Percentiles rank a stretch among this genome's conserved stretches.
These are phyloP conservation scores for Pulicaria dysenterica DNA, from an alignment of 129 eudicot species.

Conservation along the genomic window DNA sequence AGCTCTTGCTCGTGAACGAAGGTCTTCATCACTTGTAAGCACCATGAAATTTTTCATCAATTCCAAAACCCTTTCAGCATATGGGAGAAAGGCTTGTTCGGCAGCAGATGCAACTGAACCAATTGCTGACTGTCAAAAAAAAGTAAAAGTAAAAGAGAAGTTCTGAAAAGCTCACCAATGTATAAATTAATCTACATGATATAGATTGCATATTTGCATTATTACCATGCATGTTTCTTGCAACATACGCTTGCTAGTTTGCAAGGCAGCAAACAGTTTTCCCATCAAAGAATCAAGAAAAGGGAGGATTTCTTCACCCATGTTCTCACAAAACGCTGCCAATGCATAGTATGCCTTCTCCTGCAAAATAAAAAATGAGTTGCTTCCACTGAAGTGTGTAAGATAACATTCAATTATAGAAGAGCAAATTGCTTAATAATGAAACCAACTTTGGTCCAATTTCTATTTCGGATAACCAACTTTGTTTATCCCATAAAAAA, in stretches of 20 bases:
- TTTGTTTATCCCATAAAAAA: neutral
- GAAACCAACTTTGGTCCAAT: neutral
- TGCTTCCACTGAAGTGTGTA: neutral
- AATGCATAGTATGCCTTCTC: conserved; percentile 95
- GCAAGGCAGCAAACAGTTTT: conserved; percentile 72
- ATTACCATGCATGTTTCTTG: conserved; percentile 99
- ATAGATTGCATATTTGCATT: neutral
- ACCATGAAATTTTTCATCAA: conserved; percentile 92
- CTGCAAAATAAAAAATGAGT: conserved; percentile 40
- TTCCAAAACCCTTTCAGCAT: conserved; percentile 93
- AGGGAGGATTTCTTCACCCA: conserved; percentile 97
- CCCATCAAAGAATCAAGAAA: conserved; percentile 92
- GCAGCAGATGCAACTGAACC: conserved; percentile 99
- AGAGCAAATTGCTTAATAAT: neutral
- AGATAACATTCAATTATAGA: neutral
- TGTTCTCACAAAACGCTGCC: conserved; percentile 97
- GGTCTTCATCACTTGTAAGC: conserved; percentile 90
- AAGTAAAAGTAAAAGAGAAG: conserved; percentile 4
- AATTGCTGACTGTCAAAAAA: conserved; percentile 81
- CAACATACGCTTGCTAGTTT: conserved; percentile 77
- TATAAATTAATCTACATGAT: neutral
- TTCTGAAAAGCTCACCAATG: neutral
- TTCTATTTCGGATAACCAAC: neutral
- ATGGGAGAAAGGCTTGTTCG: conserved; percentile 89
- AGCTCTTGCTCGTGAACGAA: conserved; percentile 95